Evolutionary conservation across 768 basidiomycete species (phyloP), one percentile per base, ranked within the genome.

Genomic region (Suillus ampliporus): DNA sequence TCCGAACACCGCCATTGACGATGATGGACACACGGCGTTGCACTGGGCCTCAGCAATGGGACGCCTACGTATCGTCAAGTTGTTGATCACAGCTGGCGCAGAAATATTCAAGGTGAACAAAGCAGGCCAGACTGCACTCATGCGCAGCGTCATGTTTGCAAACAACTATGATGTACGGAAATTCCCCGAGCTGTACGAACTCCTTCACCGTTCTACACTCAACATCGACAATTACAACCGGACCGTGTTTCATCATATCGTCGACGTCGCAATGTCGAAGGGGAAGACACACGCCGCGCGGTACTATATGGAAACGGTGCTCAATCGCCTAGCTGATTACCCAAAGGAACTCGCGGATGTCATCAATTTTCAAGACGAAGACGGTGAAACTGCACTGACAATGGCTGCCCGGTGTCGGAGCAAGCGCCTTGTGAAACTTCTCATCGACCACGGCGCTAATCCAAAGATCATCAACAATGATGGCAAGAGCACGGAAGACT

Each of bases 21-120:
- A 99, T 65, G 97, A 99, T 72, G 95, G 94, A 0, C 97, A 99
- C 74, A 97, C 96, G 0, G 88, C 97, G 23, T 79, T 99, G 15
- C 97, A 99, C 69, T 99, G 97, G 97, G 97, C 96, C 4, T 96
- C 94, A 70, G 97, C 97, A 13, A 98, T 99, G 97, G 97, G 97
- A 35, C 91, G 97, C 46, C 89, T 98, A 60, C 89, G 97, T 38
- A 91, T 99, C 64, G 95, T 99, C 69, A 98, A 98, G 74, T 83
- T 98, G 9, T 84, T 99, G 31, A 83, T 99, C 46, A 91, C 94
- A 0, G 92, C 96, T 4, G 95, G 96, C 21, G 97, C 97, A 15
- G 95, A 98, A 73, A 94, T 97, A 66, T 99, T 97, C 83, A 90
- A 92, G 67, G 95, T 96, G 66, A 99, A 99, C 80, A 93, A 91